Conservation (phyloP, 371 early-diverging fungal genomes). For the Globomyces sp. region DNA sequence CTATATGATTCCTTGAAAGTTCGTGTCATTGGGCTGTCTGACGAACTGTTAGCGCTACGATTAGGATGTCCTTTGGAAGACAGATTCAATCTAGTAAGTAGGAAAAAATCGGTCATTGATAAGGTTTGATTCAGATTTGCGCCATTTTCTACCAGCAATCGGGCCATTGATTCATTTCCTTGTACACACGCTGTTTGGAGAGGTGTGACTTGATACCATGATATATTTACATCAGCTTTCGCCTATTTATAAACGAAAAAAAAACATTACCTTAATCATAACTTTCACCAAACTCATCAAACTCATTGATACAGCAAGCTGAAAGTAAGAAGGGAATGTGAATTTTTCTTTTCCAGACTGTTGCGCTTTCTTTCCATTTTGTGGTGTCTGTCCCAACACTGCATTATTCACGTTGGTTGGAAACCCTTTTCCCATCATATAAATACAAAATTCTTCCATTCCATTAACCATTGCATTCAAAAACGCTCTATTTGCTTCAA, state of each 20-base stretch:
- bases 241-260: slow-evolving; percentile 8
- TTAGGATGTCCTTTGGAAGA: neutral
- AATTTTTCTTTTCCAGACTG: slow-evolving; percentile 20
- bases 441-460: slow-evolving; percentile 44
- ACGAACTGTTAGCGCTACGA: neutral
- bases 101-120: slow-evolving; percentile 31
- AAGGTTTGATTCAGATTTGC: slow-evolving; percentile 46
- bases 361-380: neutral
- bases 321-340: slow-evolving; percentile 45
- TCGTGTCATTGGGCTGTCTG: neutral
- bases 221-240: slow-evolving; percentile 41
- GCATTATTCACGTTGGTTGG: slow-evolving; percentile 51
- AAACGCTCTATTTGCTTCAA: slow-evolving; percentile 42
- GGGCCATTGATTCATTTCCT: slow-evolving; percentile 56
- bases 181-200: slow-evolving; percentile 66
- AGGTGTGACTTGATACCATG: slow-evolving; percentile 54
- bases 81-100: slow-evolving; percentile 37
- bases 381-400: slow-evolving; percentile 10
- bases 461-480: slow-evolving; percentile 43
- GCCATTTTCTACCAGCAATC: slow-evolving; percentile 58
- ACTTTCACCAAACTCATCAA: slow-evolving; percentile 38
- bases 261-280: slow-evolving; percentile 46
- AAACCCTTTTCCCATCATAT: slow-evolving; percentile 54
- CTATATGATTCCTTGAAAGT: slow-evolving; percentile 1
- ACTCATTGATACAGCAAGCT: slow-evolving; percentile 43